phyloP scores from a whole-genome alignment of 768 basidiomycete species.

The Mycena pura region DNA sequence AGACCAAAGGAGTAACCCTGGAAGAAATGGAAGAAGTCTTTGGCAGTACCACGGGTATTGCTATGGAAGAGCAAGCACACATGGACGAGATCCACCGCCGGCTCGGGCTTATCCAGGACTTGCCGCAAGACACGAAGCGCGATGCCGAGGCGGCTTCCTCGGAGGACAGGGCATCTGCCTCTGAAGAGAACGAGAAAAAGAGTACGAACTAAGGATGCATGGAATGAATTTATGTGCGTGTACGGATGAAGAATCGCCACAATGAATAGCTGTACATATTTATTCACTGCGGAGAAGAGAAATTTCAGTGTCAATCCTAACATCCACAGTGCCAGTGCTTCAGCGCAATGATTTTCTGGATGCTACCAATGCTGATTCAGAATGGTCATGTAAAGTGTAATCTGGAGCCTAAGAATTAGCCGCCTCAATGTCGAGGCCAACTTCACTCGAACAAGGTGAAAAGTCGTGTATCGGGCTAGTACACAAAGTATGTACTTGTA shows the following conservation, averaged over 20 bases:
- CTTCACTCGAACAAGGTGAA: too few relatives aligned
- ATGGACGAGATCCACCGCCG: slow-evolving; percentile 60
- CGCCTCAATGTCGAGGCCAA: too few relatives aligned
- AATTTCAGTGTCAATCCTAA: too few relatives aligned
- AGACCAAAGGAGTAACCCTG: slow-evolving; percentile 70
- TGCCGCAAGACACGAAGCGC: slow-evolving; percentile 21
- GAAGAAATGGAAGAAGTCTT: slow-evolving; percentile 87
- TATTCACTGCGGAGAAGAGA: too few relatives aligned
- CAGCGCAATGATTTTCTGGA: too few relatives aligned
- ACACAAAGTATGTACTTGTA: too few relatives aligned
- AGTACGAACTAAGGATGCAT: slow-evolving; percentile 14
- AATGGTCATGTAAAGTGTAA: too few relatives aligned
- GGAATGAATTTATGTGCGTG: neutral
- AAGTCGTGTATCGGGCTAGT: too few relatives aligned
- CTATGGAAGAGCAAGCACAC: slow-evolving; percentile 58
- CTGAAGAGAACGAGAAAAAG: slow-evolving; percentile 22
- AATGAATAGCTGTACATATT: too few relatives aligned
- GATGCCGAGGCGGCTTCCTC: slow-evolving; percentile 15
- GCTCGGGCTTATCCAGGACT: slow-evolving; percentile 59
- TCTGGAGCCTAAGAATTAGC: neutral
- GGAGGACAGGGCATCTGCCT: slow-evolving; percentile 23
- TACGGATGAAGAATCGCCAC: too few relatives aligned
- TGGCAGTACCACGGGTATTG: slow-evolving; percentile 60
- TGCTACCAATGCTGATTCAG: too few relatives aligned
- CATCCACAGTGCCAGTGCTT: too few relatives aligned